Evolutionary conservation across 2,329 filamentous ascomycete species (phyloP), one percentile per base, ranked within the genome.

Genomic region (Chaetothyriales sp.): DNA sequence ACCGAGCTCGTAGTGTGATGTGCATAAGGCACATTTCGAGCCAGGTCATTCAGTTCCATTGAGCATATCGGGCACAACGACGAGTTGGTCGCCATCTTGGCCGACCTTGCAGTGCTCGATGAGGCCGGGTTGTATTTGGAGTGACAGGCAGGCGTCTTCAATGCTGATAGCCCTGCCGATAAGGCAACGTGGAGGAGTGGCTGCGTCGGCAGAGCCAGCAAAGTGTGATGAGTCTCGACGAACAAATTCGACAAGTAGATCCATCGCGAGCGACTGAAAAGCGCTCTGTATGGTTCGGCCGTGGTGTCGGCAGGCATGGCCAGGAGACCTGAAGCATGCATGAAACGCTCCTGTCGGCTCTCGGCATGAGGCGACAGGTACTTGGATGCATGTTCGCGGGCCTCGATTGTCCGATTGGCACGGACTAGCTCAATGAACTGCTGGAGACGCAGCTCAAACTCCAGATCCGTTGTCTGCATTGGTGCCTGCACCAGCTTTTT

Each of bases 121-220:
- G 77, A 75, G 3, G 77, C 71, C 1, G 58, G 58, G 42, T 60
- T 60, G 58, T 75, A 76, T 19, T 73, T 70, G 1, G 83, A 84
- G 69, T 96, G 89, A 65, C 92, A 98, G 15, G 87, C 82, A 0
- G 92, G 92, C 0, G 92, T 96, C 68, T 98, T 98, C 58, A 98
- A 81, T 1, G 92, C 89, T 0, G 89, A 95, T 8, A 98, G 77
- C 6, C 92, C 92, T 0, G 89, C 88, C 0, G 84, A 87, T 8
- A 98, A 78, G 10, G 92, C 92, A 55, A 93, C 84, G 68, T 96
- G 87, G 22, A 98, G 79, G 18, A 95, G 78, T 0, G 92, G 89
- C 18, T 83, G 79, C 1, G 83, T 76, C 0, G 92, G 89, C 0
- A 98, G 78, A 15, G 82, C 81, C 56, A 95, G 82, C 3, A 98